phyloP scores from a whole-genome alignment of 2,329 filamentous ascomycete species.

The Fusarium devonianum region DNA sequence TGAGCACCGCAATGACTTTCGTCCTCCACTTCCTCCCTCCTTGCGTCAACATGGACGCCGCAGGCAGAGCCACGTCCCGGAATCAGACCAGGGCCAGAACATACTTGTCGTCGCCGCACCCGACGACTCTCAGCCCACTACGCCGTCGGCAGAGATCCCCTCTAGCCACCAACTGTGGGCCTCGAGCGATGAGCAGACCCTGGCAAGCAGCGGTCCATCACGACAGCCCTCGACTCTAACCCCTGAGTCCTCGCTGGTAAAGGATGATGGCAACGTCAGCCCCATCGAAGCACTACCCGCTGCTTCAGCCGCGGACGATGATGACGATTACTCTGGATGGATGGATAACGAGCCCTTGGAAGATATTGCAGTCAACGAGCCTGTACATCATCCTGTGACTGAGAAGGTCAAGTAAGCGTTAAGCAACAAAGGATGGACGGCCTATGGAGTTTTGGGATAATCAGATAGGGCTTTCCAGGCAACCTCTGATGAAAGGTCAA shows the following conservation, averaged over 20 bases:
- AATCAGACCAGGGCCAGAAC: slow-evolving; percentile 54
- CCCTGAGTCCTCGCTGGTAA: slow-evolving; percentile 16
- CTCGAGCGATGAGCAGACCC: slow-evolving; percentile 21
- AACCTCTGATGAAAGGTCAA: slow-evolving; percentile 12
- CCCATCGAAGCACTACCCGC: slow-evolving; percentile 27
- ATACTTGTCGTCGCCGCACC: slow-evolving; percentile 72
- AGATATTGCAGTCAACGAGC: slow-evolving; percentile 36
- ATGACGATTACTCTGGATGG: slow-evolving; percentile 49
- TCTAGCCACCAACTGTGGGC: slow-evolving; percentile 27
- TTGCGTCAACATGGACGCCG: slow-evolving; percentile 51
- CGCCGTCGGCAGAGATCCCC: slow-evolving; percentile 53
- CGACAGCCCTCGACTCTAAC: slow-evolving; percentile 15
- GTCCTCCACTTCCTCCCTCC: slow-evolving; percentile 11
- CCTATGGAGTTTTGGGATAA: slow-evolving; percentile 26
- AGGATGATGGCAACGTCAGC: slow-evolving; percentile 10
- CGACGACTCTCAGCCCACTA: slow-evolving; percentile 65
- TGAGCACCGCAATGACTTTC: slow-evolving; percentile 16
- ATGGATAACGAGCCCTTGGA: slow-evolving; percentile 44
- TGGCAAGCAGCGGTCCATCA: slow-evolving; percentile 26
- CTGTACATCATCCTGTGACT: slow-evolving; percentile 14
- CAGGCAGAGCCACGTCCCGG: slow-evolving; percentile 46
- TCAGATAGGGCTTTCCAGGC: slow-evolving; percentile 13
- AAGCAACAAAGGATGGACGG: slow-evolving; percentile 9
- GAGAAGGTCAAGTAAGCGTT: slow-evolving; percentile 40
- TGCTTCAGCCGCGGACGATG: slow-evolving; percentile 34